Evolutionary conservation across 1,284 basidiomycete species (phyloP), one percentile per base, ranked within the genome.

Genomic region (Megacollybia platyphylla): DNA sequence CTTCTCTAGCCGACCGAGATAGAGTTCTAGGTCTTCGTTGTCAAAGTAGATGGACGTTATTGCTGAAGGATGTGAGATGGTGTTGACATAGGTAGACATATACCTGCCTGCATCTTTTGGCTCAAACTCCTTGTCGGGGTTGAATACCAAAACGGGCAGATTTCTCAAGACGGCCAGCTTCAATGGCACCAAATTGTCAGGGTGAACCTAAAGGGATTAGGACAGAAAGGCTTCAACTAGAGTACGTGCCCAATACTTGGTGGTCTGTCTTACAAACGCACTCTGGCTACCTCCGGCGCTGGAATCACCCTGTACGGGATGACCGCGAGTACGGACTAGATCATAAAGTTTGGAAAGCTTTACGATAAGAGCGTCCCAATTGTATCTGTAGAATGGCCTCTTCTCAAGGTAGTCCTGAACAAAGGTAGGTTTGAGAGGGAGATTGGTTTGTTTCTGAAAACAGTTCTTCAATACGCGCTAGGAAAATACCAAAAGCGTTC

Each of bases 341-440:
- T 98, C 88, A 55, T 97, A 98, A 40, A 98, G 65, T 55, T 88
- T 89, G 29, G 93, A 97, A 15, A 98, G 77, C 61, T 98, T 97
- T 52, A 98, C 87, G 51, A 98, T 97, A 46, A 98, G 75, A 24
- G 84, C 82, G 57, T 97, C 84, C 83, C 84, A 87, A 50, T 87
- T 86, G 52, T 87, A 86, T 60, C 87, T 94, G 72, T 97, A 97
- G 65, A 98, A 98, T 0, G 94, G 93, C 10, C 93, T 82, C 53
- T 87, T 86, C 57, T 93, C 91, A 43, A 98, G 78, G 61, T 93
- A 97, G 49, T 92, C 81, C 59, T 90, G 86, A 52, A 93, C 79
- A 57, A 87, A 87, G 0, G 73, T 72, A 11, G 79, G 65, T 55
- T 85, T 86, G 42, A 87, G 66, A 4, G 71, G 62, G 24, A 71